Conservation (phyloP, 2,329 filamentous ascomycete species). For the Monascus ruber region DNA sequence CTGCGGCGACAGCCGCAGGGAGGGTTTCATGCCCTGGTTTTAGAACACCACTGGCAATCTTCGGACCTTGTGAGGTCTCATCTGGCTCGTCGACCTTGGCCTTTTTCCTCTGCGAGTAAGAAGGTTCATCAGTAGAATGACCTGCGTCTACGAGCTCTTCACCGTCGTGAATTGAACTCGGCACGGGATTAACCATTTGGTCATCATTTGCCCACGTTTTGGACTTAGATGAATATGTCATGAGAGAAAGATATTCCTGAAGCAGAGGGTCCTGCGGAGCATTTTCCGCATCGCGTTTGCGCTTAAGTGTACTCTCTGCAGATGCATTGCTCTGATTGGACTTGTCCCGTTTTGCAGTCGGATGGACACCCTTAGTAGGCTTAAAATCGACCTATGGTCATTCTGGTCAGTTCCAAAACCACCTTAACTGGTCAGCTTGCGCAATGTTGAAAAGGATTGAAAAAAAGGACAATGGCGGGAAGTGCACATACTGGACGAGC, state of each 20-base stretch:
- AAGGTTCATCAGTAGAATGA: constrained; percentile 20
- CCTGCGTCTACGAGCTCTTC: constrained; percentile 11
- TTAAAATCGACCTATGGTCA: constrained; percentile 30
- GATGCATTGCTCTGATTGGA: constrained; percentile 10
- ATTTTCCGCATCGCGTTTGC: constrained; percentile 44
- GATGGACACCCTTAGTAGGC: constrained; percentile 13
- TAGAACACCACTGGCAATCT: neutral
- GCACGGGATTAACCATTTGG: constrained; percentile 18
- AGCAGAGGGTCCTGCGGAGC: constrained; percentile 62
- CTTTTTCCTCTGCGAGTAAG: constrained; percentile 30
- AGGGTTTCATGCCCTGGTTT: constrained; percentile 1
- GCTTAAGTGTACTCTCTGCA: constrained; percentile 24
- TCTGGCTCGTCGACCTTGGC: constrained; percentile 51
- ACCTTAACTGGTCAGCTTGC: constrained; percentile 28
- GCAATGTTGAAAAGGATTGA: constrained; percentile 13
- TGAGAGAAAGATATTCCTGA: constrained; percentile 73
- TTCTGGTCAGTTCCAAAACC: constrained; percentile 29
- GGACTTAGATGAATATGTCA: constrained; percentile 56
- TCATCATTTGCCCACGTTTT: constrained; percentile 53
- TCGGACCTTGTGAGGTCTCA: constrained; percentile 24
- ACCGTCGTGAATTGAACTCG: constrained; percentile 9
- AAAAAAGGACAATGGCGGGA: constrained; percentile 1
- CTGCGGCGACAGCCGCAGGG: constrained; percentile 15
- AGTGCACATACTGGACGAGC: constrained; percentile 59
- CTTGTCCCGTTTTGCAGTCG: constrained; percentile 11